phyloP scores from a whole-genome alignment of 177 flowering plant genomes.

The Vitis hybrid region DNA sequence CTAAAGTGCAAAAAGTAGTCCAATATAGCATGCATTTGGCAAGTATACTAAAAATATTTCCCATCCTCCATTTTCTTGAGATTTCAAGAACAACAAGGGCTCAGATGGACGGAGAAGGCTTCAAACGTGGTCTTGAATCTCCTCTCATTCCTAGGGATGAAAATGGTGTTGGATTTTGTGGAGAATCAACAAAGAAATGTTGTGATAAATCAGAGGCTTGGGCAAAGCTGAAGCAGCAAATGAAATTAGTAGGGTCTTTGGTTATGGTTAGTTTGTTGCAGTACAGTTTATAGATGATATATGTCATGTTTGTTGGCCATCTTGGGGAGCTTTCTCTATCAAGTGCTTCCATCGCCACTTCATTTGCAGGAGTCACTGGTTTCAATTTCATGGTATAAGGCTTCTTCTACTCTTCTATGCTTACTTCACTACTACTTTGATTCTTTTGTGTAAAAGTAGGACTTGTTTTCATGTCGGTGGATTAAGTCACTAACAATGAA shows the following conservation, averaged over 20 bases:
- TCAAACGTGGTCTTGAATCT: neutral
- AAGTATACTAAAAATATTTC: too few species aligned
- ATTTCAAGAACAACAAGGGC: too few species aligned
- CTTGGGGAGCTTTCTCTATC: slow-evolving; percentile 17
- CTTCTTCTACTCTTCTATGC: neutral
- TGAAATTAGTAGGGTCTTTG: slow-evolving; percentile 21
- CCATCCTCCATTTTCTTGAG: neutral
- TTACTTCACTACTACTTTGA: neutral
- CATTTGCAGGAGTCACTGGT: slow-evolving; percentile 25
- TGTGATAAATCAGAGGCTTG: neutral
- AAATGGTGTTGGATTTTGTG: neutral
- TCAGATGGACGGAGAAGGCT: neutral
- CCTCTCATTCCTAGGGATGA: slow-evolving; percentile 1
- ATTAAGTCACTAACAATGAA: too few species aligned
- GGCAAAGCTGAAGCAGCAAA: slow-evolving; percentile 17
- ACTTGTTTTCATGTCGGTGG: too few species aligned
- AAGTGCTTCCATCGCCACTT: slow-evolving; percentile 31
- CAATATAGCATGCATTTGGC: too few species aligned
- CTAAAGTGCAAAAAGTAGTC: too few species aligned
- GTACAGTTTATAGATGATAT: slow-evolving; percentile 18
- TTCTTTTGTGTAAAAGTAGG: neutral
- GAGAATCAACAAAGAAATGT: too few species aligned
- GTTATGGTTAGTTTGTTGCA: slow-evolving; percentile 19
- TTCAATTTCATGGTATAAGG: slow-evolving; percentile 21
- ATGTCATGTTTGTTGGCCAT: slow-evolving; percentile 10